Evolutionary conservation across 1,284 basidiomycete species (phyloP).

Genomic region (Ceratobasidium sp.): DNA sequence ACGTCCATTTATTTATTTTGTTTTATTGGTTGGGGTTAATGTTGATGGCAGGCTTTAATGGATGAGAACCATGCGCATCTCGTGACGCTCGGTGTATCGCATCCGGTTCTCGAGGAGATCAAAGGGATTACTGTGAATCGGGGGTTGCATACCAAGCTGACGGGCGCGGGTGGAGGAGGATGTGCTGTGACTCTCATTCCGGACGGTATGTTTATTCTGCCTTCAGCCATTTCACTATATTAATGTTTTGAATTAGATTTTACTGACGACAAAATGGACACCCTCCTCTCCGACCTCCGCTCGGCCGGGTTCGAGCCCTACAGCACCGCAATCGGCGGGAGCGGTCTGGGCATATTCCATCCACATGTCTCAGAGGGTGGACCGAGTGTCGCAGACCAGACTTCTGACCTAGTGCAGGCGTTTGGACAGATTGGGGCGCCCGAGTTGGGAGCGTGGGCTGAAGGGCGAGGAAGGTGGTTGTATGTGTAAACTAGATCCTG

Average conservation of each 20-base stretch:
- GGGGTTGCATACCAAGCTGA: conserved; percentile 92
- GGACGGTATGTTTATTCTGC: conserved; percentile 68
- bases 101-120: conserved; percentile 89
- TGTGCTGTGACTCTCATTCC: conserved; percentile 97
- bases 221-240: conserved; percentile 35
- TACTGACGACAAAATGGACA: conserved; percentile 67
- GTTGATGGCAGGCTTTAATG: conserved; percentile 89
- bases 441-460: conserved; percentile 72
- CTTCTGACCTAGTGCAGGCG: conserved; percentile 59
- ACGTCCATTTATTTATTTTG: not conserved
- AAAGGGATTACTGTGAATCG: conserved; percentile 80
- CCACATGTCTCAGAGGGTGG: conserved; percentile 63
- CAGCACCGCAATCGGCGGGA: conserved; percentile 92
- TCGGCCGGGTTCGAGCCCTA: conserved; percentile 86
- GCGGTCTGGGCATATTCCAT: conserved; percentile 88
- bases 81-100: conserved; percentile 92
- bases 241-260: conserved; percentile 67
- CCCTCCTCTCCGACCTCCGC: conserved; percentile 72
- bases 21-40: conserved; percentile 37
- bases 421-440: conserved; percentile 66
- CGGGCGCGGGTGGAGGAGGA: conserved; percentile 98
- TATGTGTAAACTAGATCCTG: conserved; percentile 64
- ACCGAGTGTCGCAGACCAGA: conserved; percentile 57
- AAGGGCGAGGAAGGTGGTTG: conserved; percentile 72
- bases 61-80: conserved; percentile 92